Evolutionary conservation across 176 grass and related monocot genomes (phyloP), one percentile per base, ranked within the genome.

Genomic region (Oryza rufipogon): DNA sequence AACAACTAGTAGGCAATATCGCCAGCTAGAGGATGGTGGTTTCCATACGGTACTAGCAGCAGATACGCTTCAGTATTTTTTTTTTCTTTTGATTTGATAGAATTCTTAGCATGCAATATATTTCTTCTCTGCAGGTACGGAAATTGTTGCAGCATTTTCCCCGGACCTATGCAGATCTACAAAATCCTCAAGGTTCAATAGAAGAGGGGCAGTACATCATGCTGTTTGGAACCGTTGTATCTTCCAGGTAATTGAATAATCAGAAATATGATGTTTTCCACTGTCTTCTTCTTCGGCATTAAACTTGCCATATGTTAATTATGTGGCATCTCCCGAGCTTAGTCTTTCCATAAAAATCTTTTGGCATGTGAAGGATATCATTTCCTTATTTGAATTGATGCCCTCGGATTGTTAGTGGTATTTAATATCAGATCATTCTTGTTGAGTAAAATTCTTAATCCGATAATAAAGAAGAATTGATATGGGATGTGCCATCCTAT

Each of bases 131-230:
- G 51, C 78, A 98, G 96, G 87, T 95, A 14, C 88, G 91, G 41
- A 98, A 98, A 88, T 85, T 98, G 71, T 89, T 98, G 79, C 91
- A 95, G 80, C 96, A 98, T 91, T 98, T 98, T 81, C 96, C 96
- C 68, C 89, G 91, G 75, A 93, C 91, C 26, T 98, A 98, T 75
- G 91, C 89, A 70, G 92, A 98, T 89, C 85, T 95, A 58, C 87
- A 89, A 73, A 95, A 95, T 79, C 87, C 93, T 82, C 87, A 87
- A 68, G 93, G 86, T 32, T 45, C 86, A 58, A 95, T 98, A 86
- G 82, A 91, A 80, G 93, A 93, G 77, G 96, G 93, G 49, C 91
- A 91, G 52, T 98, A 93, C 87, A 85, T 95, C 66, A 98, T 95
- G 93, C 78, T 95, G 69, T 86, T 90, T 76, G 96, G 96, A 85